Evolutionary conservation across 2,329 filamentous ascomycete genomes (phyloP), one percentile per base, ranked within the genome.

Genomic region (Penicillium sp.): DNA sequence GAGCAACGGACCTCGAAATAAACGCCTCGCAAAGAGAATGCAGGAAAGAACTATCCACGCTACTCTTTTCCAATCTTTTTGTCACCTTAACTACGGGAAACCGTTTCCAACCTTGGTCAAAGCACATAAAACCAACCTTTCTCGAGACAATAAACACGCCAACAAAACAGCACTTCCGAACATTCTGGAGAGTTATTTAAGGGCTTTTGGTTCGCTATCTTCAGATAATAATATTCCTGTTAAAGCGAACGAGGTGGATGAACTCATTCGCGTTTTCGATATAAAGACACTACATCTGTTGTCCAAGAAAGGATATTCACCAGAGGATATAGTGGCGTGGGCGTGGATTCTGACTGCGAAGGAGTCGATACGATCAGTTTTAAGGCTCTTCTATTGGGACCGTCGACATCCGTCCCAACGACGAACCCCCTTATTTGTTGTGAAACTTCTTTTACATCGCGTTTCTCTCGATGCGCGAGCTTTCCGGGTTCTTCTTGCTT

Each of bases 381-480:
- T 67, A 40, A 70, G 76, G 26, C 62, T 79, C 20, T 62, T 71
- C 47, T 49, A 62, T 5, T 56, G 74, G 21, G 68, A 71, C 54
- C 57, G 63, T 18, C 61, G 69, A 18, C 55, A 60, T 28, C 60
- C 20, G 47, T 40, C 46, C 21, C 56, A 52, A 28, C 60, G 55
- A 42, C 63, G 55, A 38, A 61, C 77, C 7, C 80, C 80, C 1
- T 56, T 74, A 6, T 82, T 82, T 58, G 67, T 83, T 14, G 65
- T 77, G 18, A 65, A 77, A 24, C 72, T 79, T 60, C 65, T 82
- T 16, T 68, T 83, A 46, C 74, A 76, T n/a, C 71, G 76, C 28
- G 61, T 64, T 20, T 61, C 71, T 47, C 64, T 82, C 11, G 72
- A 73, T 57, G 66, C 70, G 1, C 66, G 67, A 42, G 71, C 75